phyloP scores from a whole-genome alignment of 352 stramenopile genomes.

The Globisporangium cylindrosporum region DNA sequence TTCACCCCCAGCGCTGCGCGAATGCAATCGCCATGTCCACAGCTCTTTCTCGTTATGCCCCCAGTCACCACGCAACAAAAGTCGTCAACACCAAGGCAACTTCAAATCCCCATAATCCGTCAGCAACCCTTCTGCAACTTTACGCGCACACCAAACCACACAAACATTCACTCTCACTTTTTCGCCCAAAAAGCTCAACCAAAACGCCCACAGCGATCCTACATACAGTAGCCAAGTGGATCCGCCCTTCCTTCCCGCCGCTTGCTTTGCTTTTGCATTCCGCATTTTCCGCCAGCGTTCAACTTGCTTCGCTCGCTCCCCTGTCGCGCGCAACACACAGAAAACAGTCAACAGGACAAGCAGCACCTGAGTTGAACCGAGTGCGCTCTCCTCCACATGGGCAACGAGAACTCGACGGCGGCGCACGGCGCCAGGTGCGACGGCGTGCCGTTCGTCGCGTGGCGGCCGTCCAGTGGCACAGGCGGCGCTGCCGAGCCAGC shows the following conservation, averaged over 20 bases:
- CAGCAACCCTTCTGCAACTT: constrained; percentile 1
- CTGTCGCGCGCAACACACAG: neutral
- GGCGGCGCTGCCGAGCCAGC: neutral
- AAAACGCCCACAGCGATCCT: neutral
- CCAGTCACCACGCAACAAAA: neutral
- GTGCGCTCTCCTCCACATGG: constrained; percentile 26
- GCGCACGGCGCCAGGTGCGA: constrained; percentile 29
- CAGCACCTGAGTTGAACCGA: neutral
- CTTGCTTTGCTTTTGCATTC: neutral
- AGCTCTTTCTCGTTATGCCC: neutral
- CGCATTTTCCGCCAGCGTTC: neutral
- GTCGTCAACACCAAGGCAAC: neutral
- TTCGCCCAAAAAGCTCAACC: neutral
- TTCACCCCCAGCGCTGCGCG: neutral
- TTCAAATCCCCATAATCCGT: neutral
- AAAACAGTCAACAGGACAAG: neutral
- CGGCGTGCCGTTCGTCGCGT: constrained; percentile 71
- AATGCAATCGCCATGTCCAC: neutral
- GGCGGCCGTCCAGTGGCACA: constrained; percentile 29
- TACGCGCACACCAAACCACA: neutral
- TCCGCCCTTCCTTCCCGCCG: neutral
- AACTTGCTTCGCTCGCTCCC: neutral
- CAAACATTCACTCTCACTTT: neutral
- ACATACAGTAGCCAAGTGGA: neutral
- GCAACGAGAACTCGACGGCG: constrained; percentile 54